Evolutionary conservation across 768 basidiomycete species (phyloP).

Genomic region (Mycena maculata): DNA sequence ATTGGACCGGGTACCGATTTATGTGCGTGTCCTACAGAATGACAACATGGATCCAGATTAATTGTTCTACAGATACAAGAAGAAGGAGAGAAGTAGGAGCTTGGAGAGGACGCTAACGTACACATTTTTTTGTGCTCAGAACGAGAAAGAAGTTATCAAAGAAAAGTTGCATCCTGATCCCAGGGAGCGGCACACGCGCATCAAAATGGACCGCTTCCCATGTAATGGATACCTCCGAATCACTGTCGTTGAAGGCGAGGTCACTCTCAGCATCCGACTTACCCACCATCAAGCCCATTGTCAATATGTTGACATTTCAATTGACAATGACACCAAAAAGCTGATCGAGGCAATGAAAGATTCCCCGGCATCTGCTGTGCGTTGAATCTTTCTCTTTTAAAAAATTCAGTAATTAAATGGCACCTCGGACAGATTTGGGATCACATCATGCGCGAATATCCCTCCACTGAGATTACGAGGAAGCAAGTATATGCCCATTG

Average conservation of each 20-base stretch:
- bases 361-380: neutral
- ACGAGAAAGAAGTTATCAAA: neutral
- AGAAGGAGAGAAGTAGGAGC: neutral
- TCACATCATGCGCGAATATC: too few relatives aligned
- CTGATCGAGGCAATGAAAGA: neutral
- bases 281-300: neutral
- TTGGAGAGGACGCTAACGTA: neutral
- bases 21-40: neutral
- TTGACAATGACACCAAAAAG: neutral
- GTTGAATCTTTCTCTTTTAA: neutral
- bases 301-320: conserved; percentile 3
- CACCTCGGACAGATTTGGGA: neutral
- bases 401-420: too few relatives aligned
- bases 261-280: neutral
- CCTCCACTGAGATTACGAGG: too few relatives aligned
- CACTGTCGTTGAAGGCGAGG: neutral
- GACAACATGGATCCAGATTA: too few relatives aligned
- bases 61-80: neutral
- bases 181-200: conserved; percentile 22
- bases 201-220: too few relatives aligned
- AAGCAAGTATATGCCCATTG: too few relatives aligned
- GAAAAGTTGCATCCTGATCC: neutral
- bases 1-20: neutral
- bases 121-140: too few relatives aligned
- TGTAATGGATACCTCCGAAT: conserved; percentile 29